These are phyloP conservation scores for Gossypium aridum DNA, from an alignment of 441 rosid species.

Conservation along the genomic window DNA sequence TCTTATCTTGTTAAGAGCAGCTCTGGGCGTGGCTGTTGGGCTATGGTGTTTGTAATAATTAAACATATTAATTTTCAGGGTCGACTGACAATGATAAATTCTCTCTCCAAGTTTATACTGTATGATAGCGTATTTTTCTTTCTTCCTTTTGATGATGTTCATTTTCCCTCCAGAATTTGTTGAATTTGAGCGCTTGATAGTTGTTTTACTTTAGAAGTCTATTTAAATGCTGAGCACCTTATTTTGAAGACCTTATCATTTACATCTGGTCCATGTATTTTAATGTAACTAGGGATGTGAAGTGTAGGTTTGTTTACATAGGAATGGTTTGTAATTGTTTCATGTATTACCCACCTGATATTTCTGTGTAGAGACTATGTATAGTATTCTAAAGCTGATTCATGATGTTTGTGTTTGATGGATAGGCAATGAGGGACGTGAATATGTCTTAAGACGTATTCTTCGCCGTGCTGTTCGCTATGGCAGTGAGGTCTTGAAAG, in stretches of 20 bases:
- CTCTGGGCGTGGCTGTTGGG: neutral
- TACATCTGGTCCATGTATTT: neutral
- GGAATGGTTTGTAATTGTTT: neutral
- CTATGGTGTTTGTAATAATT: neutral
- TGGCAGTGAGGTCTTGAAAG: conserved; percentile 87
- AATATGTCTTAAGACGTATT: conserved; percentile 91
- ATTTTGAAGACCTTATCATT: neutral
- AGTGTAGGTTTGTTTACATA: neutral
- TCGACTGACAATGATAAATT: neutral
- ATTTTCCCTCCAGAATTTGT: neutral
- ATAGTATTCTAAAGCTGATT: conserved; percentile 7
- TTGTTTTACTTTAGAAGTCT: neutral
- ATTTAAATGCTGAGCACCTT: neutral
- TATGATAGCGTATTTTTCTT: neutral
- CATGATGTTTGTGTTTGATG: conserved; percentile 11
- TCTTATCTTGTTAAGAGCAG: neutral
- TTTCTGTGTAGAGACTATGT: neutral
- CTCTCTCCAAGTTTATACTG: neutral
- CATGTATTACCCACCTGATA: neutral
- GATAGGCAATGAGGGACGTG: conserved; percentile 95
- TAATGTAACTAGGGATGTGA: neutral
- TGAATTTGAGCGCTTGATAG: neutral
- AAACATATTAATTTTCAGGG: neutral
- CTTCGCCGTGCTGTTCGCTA: conserved; percentile 99
- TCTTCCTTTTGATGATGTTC: neutral